A percentile compares a stretch with the other conserved stretches of the same genome.
phyloP scores from a whole-genome alignment of 2,329 filamentous ascomycete genomes.

The Hymenoscyphus linearis region DNA sequence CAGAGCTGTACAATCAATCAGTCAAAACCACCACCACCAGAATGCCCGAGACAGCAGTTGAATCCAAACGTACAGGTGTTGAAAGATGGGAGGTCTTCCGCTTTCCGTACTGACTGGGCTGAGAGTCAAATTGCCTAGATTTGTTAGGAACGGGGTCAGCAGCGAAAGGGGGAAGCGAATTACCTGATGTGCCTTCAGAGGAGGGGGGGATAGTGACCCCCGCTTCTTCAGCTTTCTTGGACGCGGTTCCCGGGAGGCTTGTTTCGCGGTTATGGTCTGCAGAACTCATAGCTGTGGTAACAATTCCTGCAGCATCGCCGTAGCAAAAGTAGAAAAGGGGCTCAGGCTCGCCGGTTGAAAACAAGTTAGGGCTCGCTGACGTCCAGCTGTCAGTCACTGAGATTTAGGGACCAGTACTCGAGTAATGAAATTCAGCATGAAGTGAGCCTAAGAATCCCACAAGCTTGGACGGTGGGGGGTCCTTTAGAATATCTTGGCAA shows the following conservation, averaged over 20 bases:
- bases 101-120: constrained; percentile 37
- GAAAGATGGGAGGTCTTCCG: constrained; percentile 35
- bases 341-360: neutral
- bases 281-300: constrained; percentile 17
- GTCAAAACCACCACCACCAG: constrained; percentile 1
- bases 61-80: constrained; percentile 26
- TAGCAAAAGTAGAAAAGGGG: neutral
- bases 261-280: constrained; percentile 14
- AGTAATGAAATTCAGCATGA: neutral
- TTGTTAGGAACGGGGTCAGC: constrained; percentile 1
- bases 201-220: constrained; percentile 42
- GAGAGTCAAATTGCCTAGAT: constrained; percentile 31
- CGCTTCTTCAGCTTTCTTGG: constrained; percentile 27
- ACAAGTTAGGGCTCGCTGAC: neutral
- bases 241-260: constrained; percentile 22
- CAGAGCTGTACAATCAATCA: constrained; percentile 40
- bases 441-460: constrained; percentile 2
- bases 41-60: neutral
- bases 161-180: constrained; percentile 14
- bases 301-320: constrained; percentile 11
- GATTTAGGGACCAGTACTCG: neutral
- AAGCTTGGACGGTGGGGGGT: neutral
- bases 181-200: constrained; percentile 35
- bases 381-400: neutral
- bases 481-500: constrained; percentile 12